Conservation (phyloP, 768 basidiomycete genomes). For the Suillus subluteus region DNA sequence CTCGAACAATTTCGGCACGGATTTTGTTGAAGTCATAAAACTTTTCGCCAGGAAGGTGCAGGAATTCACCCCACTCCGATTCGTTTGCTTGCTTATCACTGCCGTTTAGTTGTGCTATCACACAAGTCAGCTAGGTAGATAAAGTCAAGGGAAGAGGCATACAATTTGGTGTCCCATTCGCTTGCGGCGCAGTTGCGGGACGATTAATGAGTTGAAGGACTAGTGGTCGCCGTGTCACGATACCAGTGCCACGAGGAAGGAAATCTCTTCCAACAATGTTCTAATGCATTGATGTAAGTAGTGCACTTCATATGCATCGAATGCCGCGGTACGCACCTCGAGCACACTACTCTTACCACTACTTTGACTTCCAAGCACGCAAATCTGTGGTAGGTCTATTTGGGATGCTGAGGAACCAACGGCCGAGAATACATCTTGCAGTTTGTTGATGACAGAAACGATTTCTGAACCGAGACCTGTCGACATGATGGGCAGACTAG, state of each 20-base stretch:
- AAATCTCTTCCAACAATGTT: constrained; percentile 99
- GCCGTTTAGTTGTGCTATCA: constrained; percentile 40
- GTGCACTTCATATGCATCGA: constrained; percentile 13
- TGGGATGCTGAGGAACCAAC: constrained; percentile 76
- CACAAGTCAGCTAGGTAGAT: constrained; percentile 8
- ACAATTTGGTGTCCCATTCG: constrained; percentile 48
- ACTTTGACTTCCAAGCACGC: constrained; percentile 89
- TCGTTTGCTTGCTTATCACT: constrained; percentile 80
- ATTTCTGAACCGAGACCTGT: constrained; percentile 81
- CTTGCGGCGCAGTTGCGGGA: constrained; percentile 50
- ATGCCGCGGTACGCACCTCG: constrained; percentile 56
- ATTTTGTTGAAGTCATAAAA: constrained; percentile 98
- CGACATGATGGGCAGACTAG: constrained; percentile 39
- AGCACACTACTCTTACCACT: constrained; percentile 93
- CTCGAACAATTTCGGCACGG: constrained; percentile 91
- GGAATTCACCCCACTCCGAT: constrained; percentile 99
- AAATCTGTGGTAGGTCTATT: constrained; percentile 92
- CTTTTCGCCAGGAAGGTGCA: constrained; percentile 95
- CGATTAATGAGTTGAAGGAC: constrained; percentile 96
- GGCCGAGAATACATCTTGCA: constrained; percentile 88
- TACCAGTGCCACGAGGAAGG: constrained; percentile 97
- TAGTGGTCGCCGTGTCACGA: constrained; percentile 95
- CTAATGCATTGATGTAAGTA: constrained; percentile 41
- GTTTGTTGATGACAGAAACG: constrained; percentile 81
- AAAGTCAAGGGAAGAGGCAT: constrained; percentile 26